Percentiles rank a stretch among this genome's conserved stretches.
Evolutionary conservation across 1,139 yeast species (phyloP).

Genomic region (Kodamaea arcana): DNA sequence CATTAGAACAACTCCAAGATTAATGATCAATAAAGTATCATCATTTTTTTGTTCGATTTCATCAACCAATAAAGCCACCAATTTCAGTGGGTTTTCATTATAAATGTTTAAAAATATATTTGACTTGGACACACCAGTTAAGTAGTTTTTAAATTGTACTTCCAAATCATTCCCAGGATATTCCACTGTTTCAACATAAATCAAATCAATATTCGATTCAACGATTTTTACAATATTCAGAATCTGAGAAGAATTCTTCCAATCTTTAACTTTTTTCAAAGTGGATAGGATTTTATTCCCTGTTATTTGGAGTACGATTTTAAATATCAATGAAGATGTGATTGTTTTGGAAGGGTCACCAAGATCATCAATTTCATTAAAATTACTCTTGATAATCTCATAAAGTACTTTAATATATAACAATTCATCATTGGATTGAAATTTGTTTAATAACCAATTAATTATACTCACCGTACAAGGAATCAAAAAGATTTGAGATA

Average conservation of each 20-base stretch:
- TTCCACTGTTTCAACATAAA: slow-evolving; percentile 5
- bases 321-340: slow-evolving; percentile 21
- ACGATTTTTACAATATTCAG: slow-evolving; percentile 15
- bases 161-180: slow-evolving; percentile 4
- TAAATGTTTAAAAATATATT: slow-evolving; percentile 1
- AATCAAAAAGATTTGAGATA: slow-evolving; percentile 39
- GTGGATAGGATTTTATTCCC: slow-evolving; percentile 18
- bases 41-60: slow-evolving; percentile 17
- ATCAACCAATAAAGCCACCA: slow-evolving; percentile 4
- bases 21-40: slow-evolving; percentile 25
- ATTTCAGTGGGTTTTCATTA: slow-evolving; percentile 2
- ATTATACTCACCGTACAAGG: slow-evolving; percentile 38
- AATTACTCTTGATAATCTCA: slow-evolving; percentile 23
- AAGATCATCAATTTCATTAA: slow-evolving; percentile 9
- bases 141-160: slow-evolving; percentile 7
- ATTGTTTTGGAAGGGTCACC: slow-evolving; percentile 5
- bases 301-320: slow-evolving; percentile 21
- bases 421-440: slow-evolving; percentile 10
- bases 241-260: slow-evolving; percentile 13
- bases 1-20: slow-evolving; percentile 22
- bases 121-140: slow-evolving; percentile 4
- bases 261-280: slow-evolving; percentile 12
- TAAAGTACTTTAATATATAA: slow-evolving; percentile 16
- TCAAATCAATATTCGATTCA: slow-evolving; percentile 11
- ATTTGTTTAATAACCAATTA: slow-evolving; percentile 23